Conservation (phyloP, 2,329 filamentous ascomycete genomes). For the Aspergillus alliaceus region DNA sequence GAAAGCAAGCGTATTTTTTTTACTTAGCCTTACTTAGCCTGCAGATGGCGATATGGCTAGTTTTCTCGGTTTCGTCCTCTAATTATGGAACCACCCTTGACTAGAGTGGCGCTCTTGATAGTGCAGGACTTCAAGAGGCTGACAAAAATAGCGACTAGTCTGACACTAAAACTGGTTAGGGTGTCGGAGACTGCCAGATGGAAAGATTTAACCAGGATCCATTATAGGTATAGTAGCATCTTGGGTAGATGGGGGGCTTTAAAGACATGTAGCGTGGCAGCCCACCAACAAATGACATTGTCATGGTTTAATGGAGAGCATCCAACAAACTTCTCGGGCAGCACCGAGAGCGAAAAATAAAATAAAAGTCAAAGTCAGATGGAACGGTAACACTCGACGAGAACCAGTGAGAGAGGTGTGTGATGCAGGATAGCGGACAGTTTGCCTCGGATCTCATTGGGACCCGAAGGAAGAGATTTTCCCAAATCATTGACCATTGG, state of each 20-base stretch:
- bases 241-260: conserved; percentile 1
- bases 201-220: not conserved
- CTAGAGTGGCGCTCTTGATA: not conserved
- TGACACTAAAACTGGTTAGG: conserved; percentile 3
- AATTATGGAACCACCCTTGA: conserved; percentile 2
- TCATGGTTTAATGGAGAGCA: not conserved
- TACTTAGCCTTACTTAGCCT: not conserved
- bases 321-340: not conserved
- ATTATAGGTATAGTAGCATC: conserved; percentile 4
- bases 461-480: not conserved
- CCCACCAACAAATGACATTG: not conserved
- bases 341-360: not conserved
- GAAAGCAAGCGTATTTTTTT: conserved; percentile 1
- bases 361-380: not conserved
- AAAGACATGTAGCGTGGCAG: not conserved
- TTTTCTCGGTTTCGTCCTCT: not conserved
- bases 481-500: not conserved
- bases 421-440: not conserved
- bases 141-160: conserved; percentile 19
- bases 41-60: conserved; percentile 4
- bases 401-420: not conserved
- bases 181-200: conserved; percentile 1
- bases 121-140: conserved; percentile 4
- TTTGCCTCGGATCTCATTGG: not conserved
- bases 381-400: not conserved